Evolutionary conservation across 1,284 basidiomycete species (phyloP).

Genomic region (Moniliophthora roreri): DNA sequence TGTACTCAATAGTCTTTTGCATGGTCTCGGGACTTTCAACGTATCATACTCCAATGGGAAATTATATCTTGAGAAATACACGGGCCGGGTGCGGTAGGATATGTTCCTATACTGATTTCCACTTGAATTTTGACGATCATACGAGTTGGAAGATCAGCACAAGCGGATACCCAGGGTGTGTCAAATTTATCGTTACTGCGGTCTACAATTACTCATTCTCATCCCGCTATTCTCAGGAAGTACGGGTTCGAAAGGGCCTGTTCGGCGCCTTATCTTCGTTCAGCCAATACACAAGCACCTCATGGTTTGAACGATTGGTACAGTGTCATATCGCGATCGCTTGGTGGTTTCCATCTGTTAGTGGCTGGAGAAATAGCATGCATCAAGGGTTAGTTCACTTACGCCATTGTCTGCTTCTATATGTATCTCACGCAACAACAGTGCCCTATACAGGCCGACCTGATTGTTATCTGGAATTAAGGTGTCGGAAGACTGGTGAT

Average conservation of each 20-base stretch:
- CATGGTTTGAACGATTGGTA: conserved; percentile 9
- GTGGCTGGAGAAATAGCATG: conserved; percentile 17
- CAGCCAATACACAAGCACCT: background rate
- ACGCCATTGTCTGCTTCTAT: background rate
- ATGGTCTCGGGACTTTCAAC: conserved; percentile 14
- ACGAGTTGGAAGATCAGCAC: background rate
- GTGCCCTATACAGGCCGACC: conserved; percentile 7
- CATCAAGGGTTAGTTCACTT: conserved; percentile 13
- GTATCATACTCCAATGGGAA: conserved; percentile 20
- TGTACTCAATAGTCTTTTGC: conserved; percentile 14
- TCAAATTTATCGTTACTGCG: background rate
- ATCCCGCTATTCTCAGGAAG: conserved; percentile 4
- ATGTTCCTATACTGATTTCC: background rate
- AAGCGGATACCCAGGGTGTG: conserved; percentile 5
- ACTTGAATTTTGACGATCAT: conserved; percentile 1
- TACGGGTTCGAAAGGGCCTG: conserved; percentile 15
- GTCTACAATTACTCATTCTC: background rate
- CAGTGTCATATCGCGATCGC: conserved; percentile 16
- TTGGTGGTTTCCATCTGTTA: conserved; percentile 21
- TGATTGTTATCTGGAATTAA: conserved; percentile 15
- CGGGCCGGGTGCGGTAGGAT: background rate
- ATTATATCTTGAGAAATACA: conserved; percentile 17
- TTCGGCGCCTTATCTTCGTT: conserved; percentile 7
- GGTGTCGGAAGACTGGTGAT: conserved; percentile 5
- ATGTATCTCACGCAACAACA: conserved; percentile 4